Percentiles rank a stretch among this genome's conserved stretches.
Evolutionary conservation across 169 alveolate genomes (phyloP).

Genomic region (Plasmodium malariae): DNA sequence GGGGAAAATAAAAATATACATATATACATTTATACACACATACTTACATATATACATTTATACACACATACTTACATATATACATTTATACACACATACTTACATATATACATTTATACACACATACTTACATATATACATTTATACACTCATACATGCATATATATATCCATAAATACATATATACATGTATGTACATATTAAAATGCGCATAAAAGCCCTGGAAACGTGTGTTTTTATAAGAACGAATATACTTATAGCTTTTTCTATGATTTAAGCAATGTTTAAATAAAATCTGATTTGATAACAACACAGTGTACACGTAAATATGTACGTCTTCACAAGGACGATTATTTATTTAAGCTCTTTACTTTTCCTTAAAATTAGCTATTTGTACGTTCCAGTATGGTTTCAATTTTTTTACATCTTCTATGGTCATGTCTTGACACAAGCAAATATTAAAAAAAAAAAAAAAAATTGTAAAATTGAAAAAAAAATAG

Average conservation of each 20-base stretch:
- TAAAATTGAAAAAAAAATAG: no score
- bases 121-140: neutral
- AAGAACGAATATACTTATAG: neutral
- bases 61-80: neutral
- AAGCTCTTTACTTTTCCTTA: slow-evolving; percentile 39
- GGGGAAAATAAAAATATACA: slow-evolving; percentile 12
- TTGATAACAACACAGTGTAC: neutral
- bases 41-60: neutral
- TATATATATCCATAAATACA: no score
- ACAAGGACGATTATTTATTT: neutral
- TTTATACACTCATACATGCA: neutral
- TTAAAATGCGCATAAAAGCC: neutral
- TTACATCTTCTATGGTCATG: slow-evolving; percentile 76
- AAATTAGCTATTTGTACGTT: slow-evolving; percentile 74
- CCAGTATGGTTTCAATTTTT: slow-evolving; percentile 73
- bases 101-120: neutral
- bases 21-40: neutral
- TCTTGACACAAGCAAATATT: slow-evolving; percentile 7
- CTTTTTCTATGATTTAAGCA: neutral
- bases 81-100: neutral
- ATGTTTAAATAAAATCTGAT: no score
- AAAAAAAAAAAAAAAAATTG: slow-evolving; percentile 19
- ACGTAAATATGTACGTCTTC: neutral
- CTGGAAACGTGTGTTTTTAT: neutral
- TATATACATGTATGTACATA: neutral